phyloP scores from a whole-genome alignment of 2,329 filamentous ascomycete genomes.

The Aspergillus pseudoterreus region DNA sequence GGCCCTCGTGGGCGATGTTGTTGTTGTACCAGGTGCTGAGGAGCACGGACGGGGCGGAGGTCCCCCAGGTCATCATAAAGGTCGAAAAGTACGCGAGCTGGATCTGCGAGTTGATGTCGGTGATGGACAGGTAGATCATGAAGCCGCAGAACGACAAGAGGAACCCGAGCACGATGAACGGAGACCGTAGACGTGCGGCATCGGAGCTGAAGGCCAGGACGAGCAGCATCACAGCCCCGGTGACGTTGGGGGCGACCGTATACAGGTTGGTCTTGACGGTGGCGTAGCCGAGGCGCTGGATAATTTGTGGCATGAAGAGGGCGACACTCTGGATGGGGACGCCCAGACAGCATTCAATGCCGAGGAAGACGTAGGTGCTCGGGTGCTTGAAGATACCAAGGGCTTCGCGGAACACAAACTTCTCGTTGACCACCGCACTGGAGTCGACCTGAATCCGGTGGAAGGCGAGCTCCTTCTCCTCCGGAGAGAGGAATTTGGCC shows the following conservation, averaged over 20 bases:
- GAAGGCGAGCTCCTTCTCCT: constrained; percentile 66
- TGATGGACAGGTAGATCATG: constrained; percentile 71
- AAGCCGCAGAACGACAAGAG: constrained; percentile 72
- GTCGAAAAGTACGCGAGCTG: constrained; percentile 69
- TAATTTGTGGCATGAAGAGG: constrained; percentile 58
- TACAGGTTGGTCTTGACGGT: constrained; percentile 72
- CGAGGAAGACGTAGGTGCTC: constrained; percentile 52
- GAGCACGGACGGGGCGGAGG: constrained; percentile 68
- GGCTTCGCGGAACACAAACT: constrained; percentile 52
- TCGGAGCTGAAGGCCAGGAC: constrained; percentile 71
- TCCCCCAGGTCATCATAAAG: constrained; percentile 83
- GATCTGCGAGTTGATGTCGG: constrained; percentile 58
- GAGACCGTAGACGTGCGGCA: constrained; percentile 61
- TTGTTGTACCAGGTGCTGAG: constrained; percentile 72
- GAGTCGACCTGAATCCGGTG: constrained; percentile 73
- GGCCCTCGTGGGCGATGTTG: constrained; percentile 74
- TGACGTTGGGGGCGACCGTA: constrained; percentile 75
- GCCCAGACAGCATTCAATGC: constrained; percentile 57
- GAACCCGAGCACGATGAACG: constrained; percentile 72
- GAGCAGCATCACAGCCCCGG: constrained; percentile 68
- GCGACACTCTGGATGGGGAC: constrained; percentile 56
- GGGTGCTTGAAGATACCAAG: constrained; percentile 53
- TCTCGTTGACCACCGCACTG: constrained; percentile 59
- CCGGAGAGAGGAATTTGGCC: constrained; percentile 61
- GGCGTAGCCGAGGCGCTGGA: constrained; percentile 49